Evolutionary conservation across 2,329 filamentous ascomycete genomes (phyloP).

Genomic region (Rutstroemia sp.): DNA sequence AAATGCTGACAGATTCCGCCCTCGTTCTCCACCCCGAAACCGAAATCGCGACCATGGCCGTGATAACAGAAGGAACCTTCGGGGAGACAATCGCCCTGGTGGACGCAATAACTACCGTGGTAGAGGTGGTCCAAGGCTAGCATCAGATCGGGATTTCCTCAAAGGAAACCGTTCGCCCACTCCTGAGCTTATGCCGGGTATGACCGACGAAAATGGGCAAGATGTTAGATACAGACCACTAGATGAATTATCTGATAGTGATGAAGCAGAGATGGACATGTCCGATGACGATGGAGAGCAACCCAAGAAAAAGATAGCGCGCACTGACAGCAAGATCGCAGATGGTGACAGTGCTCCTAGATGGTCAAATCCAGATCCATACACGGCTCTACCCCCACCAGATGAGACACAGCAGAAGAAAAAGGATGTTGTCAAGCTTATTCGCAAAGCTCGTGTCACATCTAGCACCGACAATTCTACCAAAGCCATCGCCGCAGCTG

Average conservation of each 20-base stretch:
- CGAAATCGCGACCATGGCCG: slow-evolving; percentile 8
- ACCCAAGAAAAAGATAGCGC: slow-evolving; percentile 38
- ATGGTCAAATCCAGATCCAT: slow-evolving; percentile 96
- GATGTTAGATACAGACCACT: slow-evolving; percentile 45
- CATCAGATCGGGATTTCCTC: slow-evolving; percentile 29
- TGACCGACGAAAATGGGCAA: slow-evolving; percentile 25
- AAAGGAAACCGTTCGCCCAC: slow-evolving; percentile 30
- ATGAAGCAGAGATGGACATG: slow-evolving; percentile 55
- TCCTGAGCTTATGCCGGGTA: slow-evolving; percentile 30
- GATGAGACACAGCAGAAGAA: slow-evolving; percentile 69
- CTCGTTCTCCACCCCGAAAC: slow-evolving; percentile 20
- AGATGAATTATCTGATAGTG: slow-evolving; percentile 55
- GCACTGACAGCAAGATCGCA: slow-evolving; percentile 31
- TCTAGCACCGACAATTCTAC: slow-evolving; percentile 38
- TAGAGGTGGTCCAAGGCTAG: slow-evolving; percentile 23
- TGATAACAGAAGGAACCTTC: background rate
- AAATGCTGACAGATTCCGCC: slow-evolving; percentile 18
- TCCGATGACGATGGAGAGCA: slow-evolving; percentile 38
- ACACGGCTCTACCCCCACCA: slow-evolving; percentile 76
- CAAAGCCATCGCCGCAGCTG: slow-evolving; percentile 48
- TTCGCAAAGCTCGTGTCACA: slow-evolving; percentile 77
- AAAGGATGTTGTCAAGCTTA: slow-evolving; percentile 81
- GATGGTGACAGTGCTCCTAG: slow-evolving; percentile 50
- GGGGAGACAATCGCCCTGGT: slow-evolving; percentile 8
- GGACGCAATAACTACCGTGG: slow-evolving; percentile 23